phyloP scores from a whole-genome alignment of 352 stramenopile species.

The Thraustochytrium striatum region DNA sequence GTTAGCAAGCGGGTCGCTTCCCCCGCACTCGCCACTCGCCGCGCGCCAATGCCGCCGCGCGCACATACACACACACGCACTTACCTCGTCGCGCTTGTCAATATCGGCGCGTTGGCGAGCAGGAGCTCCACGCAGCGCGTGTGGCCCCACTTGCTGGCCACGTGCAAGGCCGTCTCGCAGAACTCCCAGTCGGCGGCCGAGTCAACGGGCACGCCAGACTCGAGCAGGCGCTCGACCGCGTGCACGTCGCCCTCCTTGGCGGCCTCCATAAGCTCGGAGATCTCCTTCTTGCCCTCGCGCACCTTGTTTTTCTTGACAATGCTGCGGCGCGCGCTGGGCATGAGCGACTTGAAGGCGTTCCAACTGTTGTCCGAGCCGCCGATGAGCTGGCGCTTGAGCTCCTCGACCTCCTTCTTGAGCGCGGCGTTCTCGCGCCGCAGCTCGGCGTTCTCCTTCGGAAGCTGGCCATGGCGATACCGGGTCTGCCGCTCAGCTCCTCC shows the following conservation, averaged over 20 bases:
- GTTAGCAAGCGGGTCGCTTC: too few species aligned
- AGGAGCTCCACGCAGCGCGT: conserved; percentile 31
- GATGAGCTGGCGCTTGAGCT: conserved; percentile 1
- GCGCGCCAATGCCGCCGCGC: too few species aligned
- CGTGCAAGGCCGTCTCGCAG: conserved; percentile 4
- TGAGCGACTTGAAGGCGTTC: conserved; percentile 24
- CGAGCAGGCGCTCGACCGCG: conserved; percentile 60
- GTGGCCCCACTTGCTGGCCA: conserved; percentile 8
- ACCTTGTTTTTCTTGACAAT: conserved; percentile 1
- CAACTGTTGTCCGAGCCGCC: background rate
- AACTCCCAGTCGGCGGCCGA: background rate
- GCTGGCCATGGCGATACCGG: too few species aligned
- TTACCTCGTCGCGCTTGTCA: conserved; percentile 40
- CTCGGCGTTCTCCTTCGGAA: conserved; percentile 1
- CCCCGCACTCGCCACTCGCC: too few species aligned
- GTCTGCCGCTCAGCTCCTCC: too few species aligned
- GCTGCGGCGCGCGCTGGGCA: conserved; percentile 18
- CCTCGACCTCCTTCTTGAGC: conserved; percentile 35
- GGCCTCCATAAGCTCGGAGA: conserved; percentile 65
- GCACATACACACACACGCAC: too few species aligned
- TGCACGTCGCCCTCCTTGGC: conserved; percentile 64
- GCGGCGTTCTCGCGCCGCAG: conserved; percentile 10
- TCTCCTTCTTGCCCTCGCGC: conserved; percentile 13
- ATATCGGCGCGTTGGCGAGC: conserved; percentile 30
- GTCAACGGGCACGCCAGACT: conserved; percentile 48